Conservation (phyloP, 352 stramenopile genomes). For the Globisporangium okanoganense region DNA sequence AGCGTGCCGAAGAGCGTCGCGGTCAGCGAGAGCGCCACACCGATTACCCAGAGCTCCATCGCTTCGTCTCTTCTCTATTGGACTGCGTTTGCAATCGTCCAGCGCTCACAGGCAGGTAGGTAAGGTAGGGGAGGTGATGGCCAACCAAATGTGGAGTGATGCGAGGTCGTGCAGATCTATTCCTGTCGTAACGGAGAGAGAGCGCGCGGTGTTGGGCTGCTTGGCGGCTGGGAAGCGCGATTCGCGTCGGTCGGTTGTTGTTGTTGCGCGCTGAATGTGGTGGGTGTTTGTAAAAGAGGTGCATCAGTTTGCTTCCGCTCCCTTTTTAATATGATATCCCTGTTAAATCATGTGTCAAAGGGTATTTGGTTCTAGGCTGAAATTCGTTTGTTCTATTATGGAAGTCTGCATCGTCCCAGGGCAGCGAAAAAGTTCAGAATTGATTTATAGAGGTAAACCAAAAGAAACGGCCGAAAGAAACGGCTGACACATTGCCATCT, state of each 20-base stretch:
- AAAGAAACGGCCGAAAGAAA: conserved; percentile 6
- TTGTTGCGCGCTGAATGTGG: background rate
- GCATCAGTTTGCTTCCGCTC: background rate
- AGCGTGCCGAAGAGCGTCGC: conserved; percentile 84
- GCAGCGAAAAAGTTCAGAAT: background rate
- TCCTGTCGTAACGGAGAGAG: background rate
- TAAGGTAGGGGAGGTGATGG: background rate
- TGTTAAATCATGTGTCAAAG: background rate
- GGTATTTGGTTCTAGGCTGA: background rate
- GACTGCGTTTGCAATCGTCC: background rate
- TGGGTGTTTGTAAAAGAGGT: conserved; percentile 6
- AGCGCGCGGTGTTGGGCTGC: background rate
- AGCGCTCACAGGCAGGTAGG: background rate
- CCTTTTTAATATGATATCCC: too few species aligned
- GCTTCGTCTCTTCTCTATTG: background rate
- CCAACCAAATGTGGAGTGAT: background rate
- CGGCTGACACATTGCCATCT: background rate
- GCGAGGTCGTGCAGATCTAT: background rate
- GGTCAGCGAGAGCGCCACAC: conserved; percentile 72
- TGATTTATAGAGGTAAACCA: conserved; percentile 2
- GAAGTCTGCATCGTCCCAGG: background rate
- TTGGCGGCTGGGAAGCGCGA: background rate
- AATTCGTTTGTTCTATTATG: background rate
- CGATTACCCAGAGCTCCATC: conserved; percentile 57
- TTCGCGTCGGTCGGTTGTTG: background rate